Conservation (phyloP, 805 yeast genomes). For the Cyberlindnera saturnus region DNA sequence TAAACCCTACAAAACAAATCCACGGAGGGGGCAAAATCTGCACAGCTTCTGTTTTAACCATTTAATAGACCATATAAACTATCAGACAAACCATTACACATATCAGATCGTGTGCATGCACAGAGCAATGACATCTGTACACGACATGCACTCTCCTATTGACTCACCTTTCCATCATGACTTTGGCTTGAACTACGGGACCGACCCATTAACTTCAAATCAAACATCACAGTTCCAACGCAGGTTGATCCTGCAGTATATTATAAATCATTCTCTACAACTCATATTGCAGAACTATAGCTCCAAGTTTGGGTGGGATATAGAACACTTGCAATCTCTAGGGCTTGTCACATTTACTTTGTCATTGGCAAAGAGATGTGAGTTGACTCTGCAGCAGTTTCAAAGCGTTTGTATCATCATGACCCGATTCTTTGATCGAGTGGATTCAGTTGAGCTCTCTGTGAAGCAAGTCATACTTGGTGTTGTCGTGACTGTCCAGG, state of each 20-base stretch:
- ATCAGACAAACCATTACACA: no score
- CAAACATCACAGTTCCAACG: slow-evolving; percentile 6
- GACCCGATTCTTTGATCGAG: slow-evolving; percentile 5
- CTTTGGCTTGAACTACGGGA: slow-evolving; percentile 9
- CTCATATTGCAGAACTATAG: slow-evolving; percentile 7
- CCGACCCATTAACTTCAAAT: slow-evolving; percentile 1
- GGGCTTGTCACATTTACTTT: slow-evolving; percentile 8
- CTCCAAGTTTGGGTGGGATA: slow-evolving; percentile 1
- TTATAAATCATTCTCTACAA: slow-evolving; percentile 10
- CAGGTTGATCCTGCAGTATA: slow-evolving; percentile 8
- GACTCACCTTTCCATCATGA: slow-evolving; percentile 13
- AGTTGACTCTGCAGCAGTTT: slow-evolving; percentile 7
- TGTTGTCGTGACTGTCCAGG: slow-evolving; percentile 5
- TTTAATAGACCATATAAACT: no score
- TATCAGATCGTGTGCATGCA: no score
- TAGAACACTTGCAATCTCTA: background rate
- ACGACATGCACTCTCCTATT: slow-evolving; percentile 15
- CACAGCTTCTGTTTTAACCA: no score
- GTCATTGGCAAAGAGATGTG: slow-evolving; percentile 8
- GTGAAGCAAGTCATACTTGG: slow-evolving; percentile 12
- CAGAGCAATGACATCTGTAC: slow-evolving; percentile 1
- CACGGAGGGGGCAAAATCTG: no score
- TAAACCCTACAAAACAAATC: no score
- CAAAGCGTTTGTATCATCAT: slow-evolving; percentile 9
- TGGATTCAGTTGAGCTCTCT: slow-evolving; percentile 5